A percentile compares a stretch with the other conserved stretches of the same genome.
These are phyloP conservation scores for Reutealis trisperma DNA, from an alignment of 345 rosid species.

Conservation along the genomic window DNA sequence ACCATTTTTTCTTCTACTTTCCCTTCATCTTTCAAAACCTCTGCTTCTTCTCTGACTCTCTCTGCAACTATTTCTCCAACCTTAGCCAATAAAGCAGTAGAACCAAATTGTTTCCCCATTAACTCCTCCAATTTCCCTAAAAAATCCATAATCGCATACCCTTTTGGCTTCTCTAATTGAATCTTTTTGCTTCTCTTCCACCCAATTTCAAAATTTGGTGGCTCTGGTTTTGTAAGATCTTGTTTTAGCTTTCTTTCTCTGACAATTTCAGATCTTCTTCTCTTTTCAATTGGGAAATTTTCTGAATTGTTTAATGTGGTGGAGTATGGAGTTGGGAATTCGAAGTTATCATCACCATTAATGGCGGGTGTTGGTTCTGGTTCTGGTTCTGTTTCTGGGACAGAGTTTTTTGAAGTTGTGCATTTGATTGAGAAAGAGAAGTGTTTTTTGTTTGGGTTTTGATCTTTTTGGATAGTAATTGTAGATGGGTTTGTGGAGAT, in stretches of 20 bases:
- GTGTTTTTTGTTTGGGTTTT: conserved; percentile 1
- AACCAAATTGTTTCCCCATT: conserved; percentile 77
- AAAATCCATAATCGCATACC: conserved; percentile 81
- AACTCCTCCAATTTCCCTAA: conserved; percentile 68
- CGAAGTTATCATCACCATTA: conserved; percentile 1
- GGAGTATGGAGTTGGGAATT: conserved; percentile 46
- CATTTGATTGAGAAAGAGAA: conserved; percentile 28
- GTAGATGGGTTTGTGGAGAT: conserved; percentile 5
- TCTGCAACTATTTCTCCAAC: conserved; percentile 85
- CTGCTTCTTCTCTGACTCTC: conserved; percentile 92
- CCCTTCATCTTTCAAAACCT: conserved; percentile 72
- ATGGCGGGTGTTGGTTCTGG: neutral
- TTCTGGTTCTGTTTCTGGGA: conserved; percentile 6
- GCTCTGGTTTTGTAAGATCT: conserved; percentile 51
- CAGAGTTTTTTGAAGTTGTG: conserved; percentile 27
- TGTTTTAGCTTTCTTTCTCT: conserved; percentile 44
- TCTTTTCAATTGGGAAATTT: conserved; percentile 67
- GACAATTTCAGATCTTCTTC: conserved; percentile 64
- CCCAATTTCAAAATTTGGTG: conserved; percentile 79
- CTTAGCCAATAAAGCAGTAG: conserved; percentile 69
- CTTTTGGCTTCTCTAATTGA: conserved; percentile 68
- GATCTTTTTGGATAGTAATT: neutral
- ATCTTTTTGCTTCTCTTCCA: conserved; percentile 82
- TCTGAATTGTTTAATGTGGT: conserved; percentile 51
- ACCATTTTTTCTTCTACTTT: conserved; percentile 84